Evolutionary conservation across 129 eudicot species (phyloP).

Genomic region (Flaveria robusta): DNA sequence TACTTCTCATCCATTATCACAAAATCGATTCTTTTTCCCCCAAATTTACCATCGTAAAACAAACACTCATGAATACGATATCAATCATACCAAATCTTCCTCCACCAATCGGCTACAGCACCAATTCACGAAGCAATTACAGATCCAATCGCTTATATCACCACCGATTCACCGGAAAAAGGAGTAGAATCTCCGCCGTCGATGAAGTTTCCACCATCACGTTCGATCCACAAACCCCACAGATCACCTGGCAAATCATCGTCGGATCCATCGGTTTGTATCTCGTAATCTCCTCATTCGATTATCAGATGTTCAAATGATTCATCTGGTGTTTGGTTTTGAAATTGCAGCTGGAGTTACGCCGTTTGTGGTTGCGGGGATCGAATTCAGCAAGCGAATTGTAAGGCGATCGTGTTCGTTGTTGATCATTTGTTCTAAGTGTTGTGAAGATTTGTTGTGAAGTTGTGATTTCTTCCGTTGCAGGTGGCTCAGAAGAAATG

Average conservation of each 20-base stretch:
- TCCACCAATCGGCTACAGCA: constrained; percentile 3
- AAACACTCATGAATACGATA: constrained; percentile 25
- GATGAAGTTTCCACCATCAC: constrained; percentile 37
- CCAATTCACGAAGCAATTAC: constrained; percentile 16
- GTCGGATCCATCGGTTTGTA: constrained; percentile 67
- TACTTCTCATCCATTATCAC: not conserved
- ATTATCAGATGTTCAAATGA: not conserved
- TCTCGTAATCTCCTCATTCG: not conserved
- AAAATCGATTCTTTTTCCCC: not conserved
- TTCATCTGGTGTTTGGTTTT: constrained; percentile 14
- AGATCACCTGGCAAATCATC: constrained; percentile 73
- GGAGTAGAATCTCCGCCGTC: constrained; percentile 28
- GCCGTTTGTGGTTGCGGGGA: constrained; percentile 88
- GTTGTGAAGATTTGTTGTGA: too few relatives aligned
- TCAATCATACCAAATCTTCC: constrained; percentile 9
- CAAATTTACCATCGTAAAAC: not conserved
- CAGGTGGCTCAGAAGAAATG: constrained; percentile 82
- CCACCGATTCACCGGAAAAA: not conserved
- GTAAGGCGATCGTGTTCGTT: constrained; percentile 38
- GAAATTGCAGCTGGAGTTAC: constrained; percentile 71
- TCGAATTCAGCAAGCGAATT: constrained; percentile 90
- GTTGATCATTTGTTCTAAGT: too few relatives aligned
- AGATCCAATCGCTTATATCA: not conserved
- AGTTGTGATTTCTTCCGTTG: not conserved
- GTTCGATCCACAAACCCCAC: constrained; percentile 42